Evolutionary conservation across 352 stramenopile genomes (phyloP).

Genomic region (Phytophthora tubulina): DNA sequence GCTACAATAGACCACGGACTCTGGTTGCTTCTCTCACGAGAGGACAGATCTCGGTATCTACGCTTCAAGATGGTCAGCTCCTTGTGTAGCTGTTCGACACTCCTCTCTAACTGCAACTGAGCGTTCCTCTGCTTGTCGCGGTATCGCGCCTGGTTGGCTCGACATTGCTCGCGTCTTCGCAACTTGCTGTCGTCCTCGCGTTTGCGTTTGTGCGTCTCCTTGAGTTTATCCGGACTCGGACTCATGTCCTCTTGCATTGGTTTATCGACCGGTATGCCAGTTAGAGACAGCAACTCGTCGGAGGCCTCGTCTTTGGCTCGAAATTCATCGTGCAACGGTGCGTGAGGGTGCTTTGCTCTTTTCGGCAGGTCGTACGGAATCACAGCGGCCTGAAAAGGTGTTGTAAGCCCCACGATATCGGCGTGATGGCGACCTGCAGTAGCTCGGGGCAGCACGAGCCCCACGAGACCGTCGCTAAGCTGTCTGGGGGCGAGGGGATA

Average conservation of each 20-base stretch:
- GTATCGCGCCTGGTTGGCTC: slow-evolving; percentile 43
- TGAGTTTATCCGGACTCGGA: not conserved
- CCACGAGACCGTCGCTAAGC: slow-evolving; percentile 16
- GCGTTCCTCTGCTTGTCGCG: slow-evolving; percentile 23
- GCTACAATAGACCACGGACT: slow-evolving; percentile 28
- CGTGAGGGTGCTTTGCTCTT: not conserved
- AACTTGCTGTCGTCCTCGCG: not conserved
- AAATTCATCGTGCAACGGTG: not conserved
- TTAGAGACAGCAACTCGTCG: slow-evolving; percentile 6
- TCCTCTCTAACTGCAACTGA: slow-evolving; percentile 22
- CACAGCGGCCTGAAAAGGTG: not conserved
- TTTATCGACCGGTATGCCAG: not conserved
- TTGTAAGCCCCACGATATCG: not conserved
- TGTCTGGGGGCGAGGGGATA: slow-evolving; percentile 5
- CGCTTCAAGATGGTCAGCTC: slow-evolving; percentile 27
- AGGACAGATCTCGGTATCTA: slow-evolving; percentile 26
- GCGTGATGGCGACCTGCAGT: not conserved
- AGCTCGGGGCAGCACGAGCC: slow-evolving; percentile 5
- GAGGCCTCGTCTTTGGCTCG: slow-evolving; percentile 1
- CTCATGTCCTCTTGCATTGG: slow-evolving; percentile 1
- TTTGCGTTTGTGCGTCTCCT: slow-evolving; percentile 14
- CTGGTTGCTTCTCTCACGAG: slow-evolving; percentile 29
- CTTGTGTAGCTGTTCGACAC: slow-evolving; percentile 21
- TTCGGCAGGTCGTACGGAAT: not conserved
- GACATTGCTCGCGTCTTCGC: slow-evolving; percentile 35